Evolutionary conservation across 495 filamentous ascomycete species (phyloP), one percentile per base, ranked within the genome.

Genomic region (Penicillium paradoxum): DNA sequence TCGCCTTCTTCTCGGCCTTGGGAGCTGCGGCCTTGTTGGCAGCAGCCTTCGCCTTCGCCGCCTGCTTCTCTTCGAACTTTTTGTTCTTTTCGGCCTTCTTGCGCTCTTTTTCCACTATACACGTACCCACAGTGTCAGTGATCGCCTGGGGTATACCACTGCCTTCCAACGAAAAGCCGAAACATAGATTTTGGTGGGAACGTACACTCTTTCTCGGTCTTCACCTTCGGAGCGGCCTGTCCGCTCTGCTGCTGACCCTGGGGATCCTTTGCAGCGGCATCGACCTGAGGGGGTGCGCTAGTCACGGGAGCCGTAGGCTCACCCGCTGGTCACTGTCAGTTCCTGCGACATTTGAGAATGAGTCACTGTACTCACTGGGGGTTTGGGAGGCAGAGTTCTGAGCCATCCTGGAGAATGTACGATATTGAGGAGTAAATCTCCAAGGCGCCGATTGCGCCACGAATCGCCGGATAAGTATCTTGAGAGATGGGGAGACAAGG

Each of bases 31-130:
- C 71, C 47, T 71, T 71, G 27, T 59, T 59, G 15, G 73, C 57
- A 6, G 67, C 65, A 19, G 67, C 66, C 56, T 81, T 80, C 25
- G 77, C 77, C 64, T 81, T 81, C 25, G 49, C 49, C 27, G 77
- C 77, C 64, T 82, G 70, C 68, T 83, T 83, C 65, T 80, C 79
- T 30, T 75, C 73, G 47, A 83, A 79, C 59, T 82, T 84, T 60
- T 78, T 78, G 25, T 73, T 67, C 59, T 84, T 84, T 56, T 83
- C 80, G 44, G 80, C 80, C 65, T 82, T 82, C 55, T 72, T 71
- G 39, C 79, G 77, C 56, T 84, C 81, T 49, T 73, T 76, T 55
- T 80, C 81, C 60, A 83, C 69, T 78, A 55, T 30, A 51, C 27
- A 30, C 29, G n/a, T n/a, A 46, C 40, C 36, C 10, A 47, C 18